These are phyloP conservation scores for Vinca minor DNA, from an alignment of 257 asterid species.

Conservation along the genomic window DNA sequence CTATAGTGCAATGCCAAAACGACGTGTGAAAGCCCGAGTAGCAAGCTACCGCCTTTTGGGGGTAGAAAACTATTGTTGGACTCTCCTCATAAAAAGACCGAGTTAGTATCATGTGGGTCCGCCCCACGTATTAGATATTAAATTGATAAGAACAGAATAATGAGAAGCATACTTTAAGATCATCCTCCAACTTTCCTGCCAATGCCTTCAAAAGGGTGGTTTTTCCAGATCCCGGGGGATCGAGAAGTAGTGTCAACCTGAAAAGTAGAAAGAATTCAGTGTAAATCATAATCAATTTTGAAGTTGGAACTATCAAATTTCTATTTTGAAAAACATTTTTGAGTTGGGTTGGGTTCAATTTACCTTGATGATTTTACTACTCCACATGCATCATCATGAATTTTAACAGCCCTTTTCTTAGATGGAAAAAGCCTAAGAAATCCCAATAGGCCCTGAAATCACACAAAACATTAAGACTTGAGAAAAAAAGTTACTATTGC, in stretches of 20 bases:
- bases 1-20: too few relatives aligned
- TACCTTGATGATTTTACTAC: conserved; percentile 54
- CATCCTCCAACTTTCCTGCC: conserved; percentile 50
- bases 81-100: too few relatives aligned
- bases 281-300: too few relatives aligned
- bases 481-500: too few relatives aligned
- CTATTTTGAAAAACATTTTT: not conserved
- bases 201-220: conserved; percentile 45
- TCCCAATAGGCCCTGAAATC: conserved; percentile 52
- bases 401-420: conserved; percentile 38
- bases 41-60: too few relatives aligned
- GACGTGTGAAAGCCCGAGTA: too few relatives aligned
- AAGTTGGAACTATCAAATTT: not conserved
- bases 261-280: conserved; percentile 8
- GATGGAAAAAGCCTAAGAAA: conserved; percentile 46
- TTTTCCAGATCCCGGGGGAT: conserved; percentile 61
- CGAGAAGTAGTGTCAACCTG: conserved; percentile 56
- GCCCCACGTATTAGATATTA: too few relatives aligned
- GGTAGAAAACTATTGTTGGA: too few relatives aligned
- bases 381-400: conserved; percentile 37
- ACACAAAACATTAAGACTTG: not conserved
- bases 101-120: too few relatives aligned
- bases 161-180: conserved; percentile 36
- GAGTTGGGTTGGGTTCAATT: not conserved
- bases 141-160: too few relatives aligned